Evolutionary conservation across 1,284 basidiomycete genomes (phyloP), one percentile per base, ranked within the genome.

Genomic region (Agroathelia rolfsii): DNA sequence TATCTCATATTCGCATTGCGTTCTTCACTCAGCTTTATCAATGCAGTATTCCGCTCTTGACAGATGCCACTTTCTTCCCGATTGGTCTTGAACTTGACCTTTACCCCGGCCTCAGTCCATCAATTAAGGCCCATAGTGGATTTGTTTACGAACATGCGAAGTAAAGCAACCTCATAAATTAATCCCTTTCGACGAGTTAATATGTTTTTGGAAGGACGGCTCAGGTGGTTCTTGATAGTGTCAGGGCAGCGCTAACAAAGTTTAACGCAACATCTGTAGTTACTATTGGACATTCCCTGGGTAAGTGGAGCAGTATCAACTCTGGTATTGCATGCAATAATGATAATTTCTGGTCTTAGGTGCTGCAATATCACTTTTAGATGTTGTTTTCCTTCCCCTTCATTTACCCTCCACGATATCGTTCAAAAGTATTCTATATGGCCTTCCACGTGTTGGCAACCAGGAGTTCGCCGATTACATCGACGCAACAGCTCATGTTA

Each of bases 21-120:
- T 15, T 7, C 38, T 40, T 35, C 29, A 38, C 28, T 21, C 29
- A 3, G 17, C 6, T 17, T 21, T 24, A 7, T 13, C 5, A 11
- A 9, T n/a, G 9, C 39, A 78, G 72, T 25, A 24, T 62, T 17
- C 43, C 75, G 1, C 30, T 69, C 5, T 33, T 81, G 18, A 76
- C 69, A 0, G 76, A 84, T 44, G 56, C 49, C 0, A 58, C 73
- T 33, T 51, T 76, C 41, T 42, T 59, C 39, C 43, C 66, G 27
- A 46, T 40, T 2, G 44, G 36, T 1, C 56, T 55, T 23, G 16
- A 49, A 4, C 9, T 62, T 20, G 58, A 70, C 41, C 54, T 78
- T 8, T 83, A 82, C 58, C 76, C 76, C 5, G 72, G 71, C 0
- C 32, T 78, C 22, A 49, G 59, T 22, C 52, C 59, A 0, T 45